Base-by-base conservation (phyloP, 306 rosid genomes). In the Albizia julibrissin region DNA sequence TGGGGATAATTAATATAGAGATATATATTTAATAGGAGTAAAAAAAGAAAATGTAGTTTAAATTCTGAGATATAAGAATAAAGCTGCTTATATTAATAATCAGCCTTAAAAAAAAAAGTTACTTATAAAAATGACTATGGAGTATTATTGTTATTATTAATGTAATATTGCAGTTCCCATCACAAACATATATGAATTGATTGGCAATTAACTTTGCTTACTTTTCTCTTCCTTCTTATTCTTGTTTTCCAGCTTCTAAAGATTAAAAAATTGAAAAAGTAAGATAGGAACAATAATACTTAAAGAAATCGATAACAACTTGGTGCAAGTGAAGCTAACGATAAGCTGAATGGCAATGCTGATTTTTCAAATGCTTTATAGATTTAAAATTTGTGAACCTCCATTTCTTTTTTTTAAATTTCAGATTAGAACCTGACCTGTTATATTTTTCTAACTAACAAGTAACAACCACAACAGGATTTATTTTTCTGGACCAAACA, bases 171-270 rank as follows among this genome's bases (percentile, higher is more conserved):
- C 69, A 33, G 42, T 71, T 43, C 10, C 72, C 47, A 71, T 79
- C 65, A 58, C 64, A 56, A 8, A 56, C 61, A 21, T 13, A 10
- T 69, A 59, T 18, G 40, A 70, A 39, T 40, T 39, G 76, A 42
- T 54, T 26, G 24, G 34, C 59, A 54, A 56, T 18, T 70, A 37
- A 26, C 77, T 70, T 43, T 13, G n/a, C 7, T 69, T 31, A 10
- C 21, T 29, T 58, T 29, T 42, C 26, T 70, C 6, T 15, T 79
- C 56, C 68, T 79, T 79, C 68, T 79, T 79, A 6, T 40, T 70
- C 54, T 6, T 50, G 65, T 58, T 18, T 21, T 26, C 46, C 40
- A 19, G 3, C 14, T 68, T 68, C 22, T 9, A 37, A 27, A 27
- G 21, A 58, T n/a, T 58, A n/a, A 58, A 58, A 13, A 62, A 13